Percentiles rank a stretch among this genome's conserved stretches.
phyloP scores from a whole-genome alignment of 257 asterid genomes.

The Fraxinus quadrangulata region DNA sequence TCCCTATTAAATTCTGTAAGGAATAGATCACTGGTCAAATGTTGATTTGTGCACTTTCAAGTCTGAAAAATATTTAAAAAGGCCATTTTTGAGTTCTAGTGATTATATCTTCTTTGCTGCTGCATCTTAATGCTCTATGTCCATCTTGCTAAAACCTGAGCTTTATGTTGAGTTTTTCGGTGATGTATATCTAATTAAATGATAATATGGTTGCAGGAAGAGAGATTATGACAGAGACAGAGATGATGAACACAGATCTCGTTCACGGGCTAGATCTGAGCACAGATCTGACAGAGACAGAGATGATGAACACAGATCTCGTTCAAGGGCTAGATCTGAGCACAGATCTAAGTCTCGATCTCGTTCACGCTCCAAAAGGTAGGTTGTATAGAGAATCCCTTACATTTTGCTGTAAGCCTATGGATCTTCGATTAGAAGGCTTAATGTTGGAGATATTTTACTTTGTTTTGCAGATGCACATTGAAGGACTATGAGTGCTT shows the following conservation, averaged over 20 bases:
- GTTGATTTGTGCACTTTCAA: background rate
- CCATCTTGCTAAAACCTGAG: background rate
- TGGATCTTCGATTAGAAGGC: background rate
- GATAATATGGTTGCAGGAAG: slow-evolving; percentile 47
- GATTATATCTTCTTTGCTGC: background rate
- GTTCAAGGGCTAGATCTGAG: slow-evolving; percentile 65
- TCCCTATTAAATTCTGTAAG: background rate
- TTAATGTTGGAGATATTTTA: background rate
- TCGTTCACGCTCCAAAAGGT: slow-evolving; percentile 90
- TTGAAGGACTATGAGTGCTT: background rate
- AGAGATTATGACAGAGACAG: slow-evolving; percentile 38
- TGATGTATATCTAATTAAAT: slow-evolving; percentile 15
- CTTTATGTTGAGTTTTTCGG: background rate
- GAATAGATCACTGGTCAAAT: background rate
- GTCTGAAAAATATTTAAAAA: background rate
- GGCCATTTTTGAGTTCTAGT: background rate
- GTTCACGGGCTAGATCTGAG: too few species aligned
- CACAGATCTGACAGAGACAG: slow-evolving; percentile 49
- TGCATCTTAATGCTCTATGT: background rate
- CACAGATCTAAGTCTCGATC: slow-evolving; percentile 75
- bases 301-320: slow-evolving; percentile 73
- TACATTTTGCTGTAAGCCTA: background rate
- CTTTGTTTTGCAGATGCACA: background rate
- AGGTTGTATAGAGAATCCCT: slow-evolving; percentile 17
- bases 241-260: too few species aligned